Percentiles rank a stretch among this genome's conserved stretches.
Conservation (phyloP, 108 stramenopile species). For the Fragilariopsis cylindrus region DNA sequence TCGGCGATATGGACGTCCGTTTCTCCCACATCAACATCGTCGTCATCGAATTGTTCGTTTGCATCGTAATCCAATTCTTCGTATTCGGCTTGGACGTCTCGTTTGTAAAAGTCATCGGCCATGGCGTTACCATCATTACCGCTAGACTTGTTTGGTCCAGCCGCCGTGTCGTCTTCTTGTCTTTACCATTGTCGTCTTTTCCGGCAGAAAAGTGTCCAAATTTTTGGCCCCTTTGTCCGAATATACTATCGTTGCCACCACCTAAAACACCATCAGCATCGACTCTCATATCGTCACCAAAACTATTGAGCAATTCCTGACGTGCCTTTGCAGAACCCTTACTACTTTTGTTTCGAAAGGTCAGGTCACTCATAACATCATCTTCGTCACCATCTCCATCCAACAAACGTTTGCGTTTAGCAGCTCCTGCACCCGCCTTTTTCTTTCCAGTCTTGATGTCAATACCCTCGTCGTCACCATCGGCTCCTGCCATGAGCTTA, state of each 20-base stretch:
- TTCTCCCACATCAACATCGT: conserved; percentile 86
- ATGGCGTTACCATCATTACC: conserved; percentile 83
- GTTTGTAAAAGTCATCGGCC: conserved; percentile 86
- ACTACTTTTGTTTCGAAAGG: conserved; percentile 47
- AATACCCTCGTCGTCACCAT: background rate
- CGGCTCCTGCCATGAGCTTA: conserved; percentile 31
- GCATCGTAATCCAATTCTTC: conserved; percentile 90
- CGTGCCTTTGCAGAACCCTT: conserved; percentile 56
- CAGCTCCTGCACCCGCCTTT: conserved; percentile 2
- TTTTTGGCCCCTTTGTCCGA: conserved; percentile 66
- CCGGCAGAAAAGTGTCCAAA: conserved; percentile 51
- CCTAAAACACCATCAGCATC: conserved; percentile 86
- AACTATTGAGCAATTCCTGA: conserved; percentile 60
- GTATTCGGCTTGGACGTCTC: conserved; percentile 84
- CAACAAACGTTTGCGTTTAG: conserved; percentile 1
- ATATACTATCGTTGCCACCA: conserved; percentile 77
- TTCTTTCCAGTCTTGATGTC: conserved; percentile 14
- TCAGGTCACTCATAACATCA: conserved; percentile 83
- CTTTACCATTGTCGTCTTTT: conserved; percentile 15
- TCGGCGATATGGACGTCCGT: conserved; percentile 64
- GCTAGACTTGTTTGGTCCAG: conserved; percentile 21
- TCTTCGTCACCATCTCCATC: conserved; percentile 53
- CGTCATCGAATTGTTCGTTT: conserved; percentile 89
- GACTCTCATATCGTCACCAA: conserved; percentile 69
- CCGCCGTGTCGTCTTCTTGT: conserved; percentile 16